These are phyloP conservation scores for Leucocoprinus birnbaumii DNA, from an alignment of 768 basidiomycete genomes.

Conservation along the genomic window DNA sequence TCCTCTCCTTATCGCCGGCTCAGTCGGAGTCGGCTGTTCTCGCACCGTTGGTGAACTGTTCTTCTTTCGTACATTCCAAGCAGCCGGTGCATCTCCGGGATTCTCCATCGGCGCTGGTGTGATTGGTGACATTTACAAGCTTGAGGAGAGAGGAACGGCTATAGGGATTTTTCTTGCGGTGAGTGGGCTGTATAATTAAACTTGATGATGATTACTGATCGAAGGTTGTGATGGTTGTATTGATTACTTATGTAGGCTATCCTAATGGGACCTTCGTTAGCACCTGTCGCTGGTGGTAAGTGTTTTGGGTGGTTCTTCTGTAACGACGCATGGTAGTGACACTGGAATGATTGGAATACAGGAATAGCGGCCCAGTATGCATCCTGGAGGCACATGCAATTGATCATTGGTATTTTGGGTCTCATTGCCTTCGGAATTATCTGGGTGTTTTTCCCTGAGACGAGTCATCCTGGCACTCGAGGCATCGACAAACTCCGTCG, in stretches of 20 bases:
- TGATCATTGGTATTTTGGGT: conserved; percentile 33
- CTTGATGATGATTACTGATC: too few species aligned
- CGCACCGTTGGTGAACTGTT: conserved; percentile 44
- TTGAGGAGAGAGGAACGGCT: conserved; percentile 59
- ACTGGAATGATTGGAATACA: neutral
- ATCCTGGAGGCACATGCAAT: conserved; percentile 60
- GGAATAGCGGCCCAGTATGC: conserved; percentile 21
- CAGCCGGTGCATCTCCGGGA: conserved; percentile 60
- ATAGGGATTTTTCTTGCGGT: conserved; percentile 62
- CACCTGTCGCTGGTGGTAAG: conserved; percentile 55
- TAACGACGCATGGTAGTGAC: neutral
- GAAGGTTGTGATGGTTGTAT: too few species aligned
- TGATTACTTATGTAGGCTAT: conserved; percentile 34
- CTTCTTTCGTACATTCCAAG: conserved; percentile 63
- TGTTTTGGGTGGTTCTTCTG: neutral
- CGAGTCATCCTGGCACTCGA: conserved; percentile 54
- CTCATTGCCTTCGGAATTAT: conserved; percentile 37
- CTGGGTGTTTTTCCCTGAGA: conserved; percentile 55
- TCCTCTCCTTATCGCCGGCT: conserved; percentile 59
- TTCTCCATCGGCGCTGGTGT: conserved; percentile 55
- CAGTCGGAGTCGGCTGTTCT: conserved; percentile 55
- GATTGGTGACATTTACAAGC: conserved; percentile 63
- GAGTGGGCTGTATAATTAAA: conserved; percentile 8
- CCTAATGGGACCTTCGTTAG: conserved; percentile 58
- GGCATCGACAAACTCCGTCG: conserved; percentile 45